Evolutionary conservation across 139 green algal species (phyloP), one percentile per base, ranked within the genome.

Genomic region (Coccomyxa sp.): DNA sequence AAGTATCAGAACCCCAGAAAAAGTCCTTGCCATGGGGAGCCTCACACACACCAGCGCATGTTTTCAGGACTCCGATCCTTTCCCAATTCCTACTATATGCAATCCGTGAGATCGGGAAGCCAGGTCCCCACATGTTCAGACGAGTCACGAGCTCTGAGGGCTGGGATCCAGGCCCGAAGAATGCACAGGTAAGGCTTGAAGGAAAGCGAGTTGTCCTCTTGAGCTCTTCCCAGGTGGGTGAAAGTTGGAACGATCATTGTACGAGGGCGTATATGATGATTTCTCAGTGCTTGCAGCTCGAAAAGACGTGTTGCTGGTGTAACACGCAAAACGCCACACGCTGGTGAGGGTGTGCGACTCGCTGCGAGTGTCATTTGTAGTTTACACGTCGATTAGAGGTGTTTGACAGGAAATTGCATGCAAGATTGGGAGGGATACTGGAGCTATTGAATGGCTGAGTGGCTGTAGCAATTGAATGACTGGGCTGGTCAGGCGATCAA

Each of bases 41-140:
- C 50, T 64, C 50, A 18, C 27, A 64, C 50, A 64, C 27, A 64
- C 50, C 50, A 64, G 50, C 50, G 50, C 50, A 64, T 64, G 27
- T 64, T 64, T 64, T 64, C 50, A 77, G n/a, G 38, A 44, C n/a
- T 40, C 72, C 34, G 44, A 34, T 54, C 72, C 44, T 40, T 68
- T 77, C 50, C 50, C 50, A 7, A 64, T 64, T 64, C 50, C 27
- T 64, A 64, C 50, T 64, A 64, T 64, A 64, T 64, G 50, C 50
- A 64, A 64, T 64, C 50, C 50, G 27, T 64, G 50, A 64, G 50
- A 64, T 64, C 50, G 27, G 50, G 27, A 64, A 18, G 50, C 27
- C 50, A 64, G 22, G 50, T 64, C 50, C 18, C 50, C 50, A 64
- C 50, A 64, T 31, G 50, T 22, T 64, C 50, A 22, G 50, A 64